Percentiles rank a stretch among this genome's conserved stretches.
phyloP scores from a whole-genome alignment of 176 grass and related monocot species.

The Oryza rufipogon region DNA sequence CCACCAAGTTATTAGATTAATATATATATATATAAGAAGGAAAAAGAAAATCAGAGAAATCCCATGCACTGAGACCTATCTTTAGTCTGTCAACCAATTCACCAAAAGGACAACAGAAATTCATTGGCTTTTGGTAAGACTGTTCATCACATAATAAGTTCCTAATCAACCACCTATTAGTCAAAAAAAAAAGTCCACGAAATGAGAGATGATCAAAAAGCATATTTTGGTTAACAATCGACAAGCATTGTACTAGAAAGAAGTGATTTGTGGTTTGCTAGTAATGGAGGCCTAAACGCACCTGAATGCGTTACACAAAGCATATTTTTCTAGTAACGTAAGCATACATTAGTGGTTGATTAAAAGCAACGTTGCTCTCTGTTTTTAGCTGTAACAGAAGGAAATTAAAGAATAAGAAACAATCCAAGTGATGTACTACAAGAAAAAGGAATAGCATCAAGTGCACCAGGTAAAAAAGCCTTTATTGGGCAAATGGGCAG shows the following conservation, averaged over 20 bases:
- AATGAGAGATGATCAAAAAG: not conserved
- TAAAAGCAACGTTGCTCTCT: not conserved
- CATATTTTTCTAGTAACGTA: not conserved
- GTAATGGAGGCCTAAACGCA: not conserved
- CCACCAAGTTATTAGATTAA: not conserved
- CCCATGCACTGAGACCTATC: not conserved
- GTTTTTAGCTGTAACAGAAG: not conserved
- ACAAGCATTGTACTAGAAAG: not conserved
- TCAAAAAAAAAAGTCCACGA: not conserved
- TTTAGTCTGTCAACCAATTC: constrained; percentile 13
- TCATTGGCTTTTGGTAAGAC: not conserved
- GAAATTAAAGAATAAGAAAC: not conserved
- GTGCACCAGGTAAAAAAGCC: not conserved
- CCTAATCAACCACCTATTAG: not conserved
- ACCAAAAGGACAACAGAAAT: constrained; percentile 1
- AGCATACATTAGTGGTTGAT: not conserved
- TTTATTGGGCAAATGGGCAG: constrained; percentile 16
- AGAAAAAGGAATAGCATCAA: not conserved
- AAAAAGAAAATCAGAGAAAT: constrained; percentile 1
- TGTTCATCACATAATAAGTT: not conserved
- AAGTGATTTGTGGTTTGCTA: not conserved
- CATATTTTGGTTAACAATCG: not conserved
- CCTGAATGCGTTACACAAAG: not conserved
- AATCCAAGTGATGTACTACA: constrained; percentile 3
- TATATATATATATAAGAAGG: not conserved